Evolutionary conservation across 768 basidiomycete genomes (phyloP).

Genomic region (Dacryopinax primogenitus): DNA sequence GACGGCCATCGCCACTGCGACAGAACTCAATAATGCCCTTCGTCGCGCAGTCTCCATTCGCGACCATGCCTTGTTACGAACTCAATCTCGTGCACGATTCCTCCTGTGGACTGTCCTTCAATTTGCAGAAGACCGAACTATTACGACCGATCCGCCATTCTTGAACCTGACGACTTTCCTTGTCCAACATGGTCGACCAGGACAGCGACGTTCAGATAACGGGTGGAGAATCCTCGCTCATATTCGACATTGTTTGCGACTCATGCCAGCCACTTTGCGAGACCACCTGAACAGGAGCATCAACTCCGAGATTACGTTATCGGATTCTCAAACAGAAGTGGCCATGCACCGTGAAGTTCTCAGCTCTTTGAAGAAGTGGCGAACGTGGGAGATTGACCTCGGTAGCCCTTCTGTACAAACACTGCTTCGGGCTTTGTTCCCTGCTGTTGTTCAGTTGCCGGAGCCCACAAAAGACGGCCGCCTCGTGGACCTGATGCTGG

Average conservation of each 20-base stretch:
- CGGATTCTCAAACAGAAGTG: neutral
- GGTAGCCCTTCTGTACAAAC: neutral
- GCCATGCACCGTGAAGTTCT: neutral
- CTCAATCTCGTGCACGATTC: neutral
- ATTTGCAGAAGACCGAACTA: conserved; percentile 10
- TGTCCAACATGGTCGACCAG: conserved; percentile 59
- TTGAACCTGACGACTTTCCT: conserved; percentile 75
- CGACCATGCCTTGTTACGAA: conserved; percentile 12
- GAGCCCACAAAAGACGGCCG: neutral
- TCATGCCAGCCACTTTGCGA: conserved; percentile 23
- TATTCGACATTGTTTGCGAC: conserved; percentile 52
- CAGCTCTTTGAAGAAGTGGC: conserved; percentile 1
- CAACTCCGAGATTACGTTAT: neutral
- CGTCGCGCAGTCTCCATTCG: neutral
- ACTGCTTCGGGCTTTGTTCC: neutral
- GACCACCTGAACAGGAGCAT: neutral
- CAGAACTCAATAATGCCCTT: neutral
- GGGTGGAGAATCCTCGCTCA: conserved; percentile 69
- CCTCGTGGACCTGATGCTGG: neutral
- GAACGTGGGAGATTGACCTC: conserved; percentile 11
- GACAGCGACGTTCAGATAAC: conserved; percentile 50
- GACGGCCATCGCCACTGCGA: neutral
- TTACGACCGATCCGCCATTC: conserved; percentile 50
- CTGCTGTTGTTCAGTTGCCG: neutral
- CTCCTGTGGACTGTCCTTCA: conserved; percentile 14